Base-by-base conservation (phyloP, 1,284 basidiomycete genomes). In the Cryptococcus neoformans region DNA sequence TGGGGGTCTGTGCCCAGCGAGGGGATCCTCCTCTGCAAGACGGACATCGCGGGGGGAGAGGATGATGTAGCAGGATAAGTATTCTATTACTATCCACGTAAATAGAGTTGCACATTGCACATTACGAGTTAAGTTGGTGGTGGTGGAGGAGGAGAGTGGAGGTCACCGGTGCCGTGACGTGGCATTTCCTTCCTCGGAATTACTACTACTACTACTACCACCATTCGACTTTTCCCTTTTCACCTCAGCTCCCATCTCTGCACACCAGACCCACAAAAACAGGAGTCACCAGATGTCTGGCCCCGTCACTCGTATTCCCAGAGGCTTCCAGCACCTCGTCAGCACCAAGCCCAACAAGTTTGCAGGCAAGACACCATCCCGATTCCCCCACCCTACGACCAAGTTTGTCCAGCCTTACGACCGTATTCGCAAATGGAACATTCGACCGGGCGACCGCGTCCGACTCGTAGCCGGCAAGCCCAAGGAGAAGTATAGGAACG, bases 351-450 rank as follows among this genome's bases (percentile, higher is more conserved):
- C 49, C 17, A 41, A 41, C 11, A 10, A 41, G 10, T 41, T 41
- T 21, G 16, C 17, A 48, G 34, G 46, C 17, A 35, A 21, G 14
- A 35, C 34, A 35, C 6, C 17, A 35, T 21, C 21, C 21, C 21
- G 21, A 21, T 21, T 21, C 21, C 21, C 66, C n/a, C 63, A 66
- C 34, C 64, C 63, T n/a, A 56, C 67, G 7, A 62, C 54, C 12
- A 57, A 57, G 17, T 76, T 60, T 38, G 68, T 74, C 12, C 64
- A 65, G 51, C 69, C 67, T 4, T 47, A 55, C 16, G 64, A 72
- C 54, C 64, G 75, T 41, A 63, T 77, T 28, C 56, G 58, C 49
- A 65, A 67, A 56, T 77, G 73, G 73, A 77, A 77, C 58, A 66
- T 77, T 44, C 58, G 67, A 34, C 67, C 69, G 11, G 74, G 73